A percentile compares a stretch with the other conserved stretches of the same genome.
phyloP scores from a whole-genome alignment of 768 basidiomycete species.

The Rubroboletus satanas region DNA sequence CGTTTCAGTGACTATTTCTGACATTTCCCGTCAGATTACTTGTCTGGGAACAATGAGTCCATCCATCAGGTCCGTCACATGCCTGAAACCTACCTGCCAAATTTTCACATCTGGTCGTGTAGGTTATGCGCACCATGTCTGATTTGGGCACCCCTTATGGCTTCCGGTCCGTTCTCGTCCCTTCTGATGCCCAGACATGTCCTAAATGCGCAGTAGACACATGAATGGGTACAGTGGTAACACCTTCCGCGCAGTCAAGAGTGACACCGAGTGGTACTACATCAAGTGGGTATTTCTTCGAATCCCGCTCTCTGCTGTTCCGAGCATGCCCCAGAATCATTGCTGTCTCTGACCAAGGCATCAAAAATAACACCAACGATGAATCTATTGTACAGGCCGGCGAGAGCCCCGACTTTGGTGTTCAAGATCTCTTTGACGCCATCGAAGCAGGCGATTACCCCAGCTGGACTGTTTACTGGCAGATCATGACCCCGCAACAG shows the following conservation, averaged over 20 bases:
- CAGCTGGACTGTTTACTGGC: neutral
- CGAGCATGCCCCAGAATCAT: neutral
- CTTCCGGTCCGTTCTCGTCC: neutral
- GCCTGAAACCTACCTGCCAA: neutral
- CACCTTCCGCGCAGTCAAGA: neutral
- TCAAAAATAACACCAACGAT: neutral
- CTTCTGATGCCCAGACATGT: neutral
- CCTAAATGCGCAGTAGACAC: neutral
- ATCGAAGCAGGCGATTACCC: neutral
- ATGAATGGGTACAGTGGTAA: neutral
- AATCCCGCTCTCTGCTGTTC: neutral
- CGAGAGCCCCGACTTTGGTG: neutral
- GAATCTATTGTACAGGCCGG: neutral
- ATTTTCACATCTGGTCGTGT: neutral
- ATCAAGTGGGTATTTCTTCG: neutral
- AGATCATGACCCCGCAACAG: neutral
- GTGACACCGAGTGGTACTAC: neutral
- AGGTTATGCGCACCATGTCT: neutral
- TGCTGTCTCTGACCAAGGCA: neutral
- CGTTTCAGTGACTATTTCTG: neutral
- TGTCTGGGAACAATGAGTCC: neutral
- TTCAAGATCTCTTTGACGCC: neutral
- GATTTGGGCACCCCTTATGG: neutral
- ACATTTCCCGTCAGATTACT: neutral
- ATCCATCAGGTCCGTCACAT: neutral